phyloP scores from a whole-genome alignment of 257 asterid species.

The Pogostemon cablin region DNA sequence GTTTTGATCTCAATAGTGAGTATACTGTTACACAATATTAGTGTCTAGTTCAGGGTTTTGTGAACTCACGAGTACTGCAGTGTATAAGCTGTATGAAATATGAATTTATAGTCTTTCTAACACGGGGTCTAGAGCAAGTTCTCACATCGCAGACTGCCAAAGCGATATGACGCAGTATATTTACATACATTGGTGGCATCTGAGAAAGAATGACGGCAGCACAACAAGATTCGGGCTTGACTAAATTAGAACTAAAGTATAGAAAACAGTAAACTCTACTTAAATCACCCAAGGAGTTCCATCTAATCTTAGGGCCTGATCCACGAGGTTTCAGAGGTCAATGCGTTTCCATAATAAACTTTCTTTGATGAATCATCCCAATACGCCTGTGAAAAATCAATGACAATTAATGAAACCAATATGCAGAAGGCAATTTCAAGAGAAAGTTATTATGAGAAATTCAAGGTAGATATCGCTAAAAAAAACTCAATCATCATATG shows the following conservation, averaged over 20 bases:
- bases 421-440: neutral
- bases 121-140: too few species aligned
- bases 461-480: neutral
- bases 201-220: neutral
- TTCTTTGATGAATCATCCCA: constrained; percentile 85
- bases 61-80: too few species aligned
- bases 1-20: too few species aligned
- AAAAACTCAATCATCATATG: neutral
- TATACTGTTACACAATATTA: too few species aligned
- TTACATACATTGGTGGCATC: too few species aligned
- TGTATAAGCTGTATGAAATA: too few species aligned
- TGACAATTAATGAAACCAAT: neutral
- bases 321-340: constrained; percentile 89
- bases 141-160: too few species aligned
- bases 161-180: too few species aligned
- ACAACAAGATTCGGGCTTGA: neutral
- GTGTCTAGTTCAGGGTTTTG: too few species aligned
- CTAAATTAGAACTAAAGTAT: neutral
- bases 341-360: constrained; percentile 66
- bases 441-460: neutral
- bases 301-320: constrained; percentile 51
- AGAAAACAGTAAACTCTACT: neutral
- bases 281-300: neutral
- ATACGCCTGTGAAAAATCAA: constrained; percentile 53
- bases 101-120: too few species aligned